These are phyloP conservation scores for Spiromastix sp. DNA, from an alignment of 2,329 filamentous ascomycete genomes.

Conservation along the genomic window DNA sequence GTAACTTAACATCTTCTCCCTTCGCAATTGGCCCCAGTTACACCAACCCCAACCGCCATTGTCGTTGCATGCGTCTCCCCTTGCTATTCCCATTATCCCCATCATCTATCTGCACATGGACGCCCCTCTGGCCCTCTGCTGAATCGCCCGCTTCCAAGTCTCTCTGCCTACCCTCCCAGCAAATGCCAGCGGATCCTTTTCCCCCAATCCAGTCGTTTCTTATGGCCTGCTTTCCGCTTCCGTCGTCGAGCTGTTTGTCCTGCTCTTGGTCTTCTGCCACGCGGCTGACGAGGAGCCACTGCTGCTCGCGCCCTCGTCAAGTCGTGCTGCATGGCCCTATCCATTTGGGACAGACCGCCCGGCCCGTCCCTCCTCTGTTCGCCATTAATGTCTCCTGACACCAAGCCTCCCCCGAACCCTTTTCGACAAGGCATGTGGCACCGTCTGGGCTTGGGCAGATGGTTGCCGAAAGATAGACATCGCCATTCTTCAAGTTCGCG, in stretches of 20 bases:
- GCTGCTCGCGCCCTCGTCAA: conserved; percentile 16
- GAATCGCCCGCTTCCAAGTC: background rate
- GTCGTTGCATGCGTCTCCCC: no score
- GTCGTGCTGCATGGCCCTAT: conserved; percentile 32
- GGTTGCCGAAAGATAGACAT: conserved; percentile 32
- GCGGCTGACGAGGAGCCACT: conserved; percentile 21
- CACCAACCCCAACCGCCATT: background rate
- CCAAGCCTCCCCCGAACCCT: conserved; percentile 23
- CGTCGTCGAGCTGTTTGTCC: conserved; percentile 24
- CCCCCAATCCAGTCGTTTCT: conserved; percentile 7
- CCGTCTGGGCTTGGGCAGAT: conserved; percentile 32
- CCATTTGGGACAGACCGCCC: conserved; percentile 29
- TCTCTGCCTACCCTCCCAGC: background rate
- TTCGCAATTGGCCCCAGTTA: conserved; percentile 4
- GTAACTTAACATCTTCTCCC: no score
- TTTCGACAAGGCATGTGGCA: conserved; percentile 37
- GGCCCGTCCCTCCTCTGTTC: conserved; percentile 27
- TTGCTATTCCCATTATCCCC: background rate
- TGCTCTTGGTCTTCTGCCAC: conserved; percentile 23
- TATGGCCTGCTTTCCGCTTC: conserved; percentile 29
- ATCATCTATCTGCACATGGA: conserved; percentile 3
- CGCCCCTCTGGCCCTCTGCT: background rate
- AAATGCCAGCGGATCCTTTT: background rate
- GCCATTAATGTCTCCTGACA: conserved; percentile 24
- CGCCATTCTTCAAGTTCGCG: conserved; percentile 19